A percentile compares a stretch with the other conserved stretches of the same genome.
Conservation (phyloP, 148 eudicot genomes). For the Camellia granthamiana region DNA sequence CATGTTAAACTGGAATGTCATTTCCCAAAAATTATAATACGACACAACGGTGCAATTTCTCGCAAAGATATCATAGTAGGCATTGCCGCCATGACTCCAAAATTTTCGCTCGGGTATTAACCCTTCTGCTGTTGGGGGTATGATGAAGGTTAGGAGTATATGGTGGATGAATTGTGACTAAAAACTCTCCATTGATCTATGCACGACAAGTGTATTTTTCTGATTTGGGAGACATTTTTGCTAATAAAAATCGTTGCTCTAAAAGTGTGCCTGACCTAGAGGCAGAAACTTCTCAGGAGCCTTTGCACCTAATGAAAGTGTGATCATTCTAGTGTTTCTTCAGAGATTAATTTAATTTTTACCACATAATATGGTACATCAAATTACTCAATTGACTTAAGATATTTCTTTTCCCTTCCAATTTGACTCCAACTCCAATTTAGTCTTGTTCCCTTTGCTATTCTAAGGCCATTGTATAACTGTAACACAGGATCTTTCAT, state of each 20-base stretch:
- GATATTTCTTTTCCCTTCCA: not conserved
- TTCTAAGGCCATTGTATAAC: not conserved
- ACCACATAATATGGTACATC: not conserved
- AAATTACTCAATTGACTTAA: not conserved
- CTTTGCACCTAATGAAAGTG: constrained; percentile 5
- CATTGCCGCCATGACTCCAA: no score
- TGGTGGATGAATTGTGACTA: not conserved
- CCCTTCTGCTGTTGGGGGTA: no score
- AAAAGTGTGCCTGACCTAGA: not conserved
- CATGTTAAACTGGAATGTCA: not conserved
- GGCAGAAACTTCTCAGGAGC: not conserved
- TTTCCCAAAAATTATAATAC: not conserved
- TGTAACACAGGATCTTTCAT: no score
- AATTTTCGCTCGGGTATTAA: no score
- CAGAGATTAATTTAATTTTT: not conserved
- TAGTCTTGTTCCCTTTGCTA: not conserved
- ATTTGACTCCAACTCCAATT: not conserved
- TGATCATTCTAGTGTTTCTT: not conserved
- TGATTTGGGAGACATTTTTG: not conserved
- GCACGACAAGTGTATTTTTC: not conserved
- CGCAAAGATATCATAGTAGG: no score
- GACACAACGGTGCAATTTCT: not conserved
- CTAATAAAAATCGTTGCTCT: not conserved
- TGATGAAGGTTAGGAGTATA: not conserved
- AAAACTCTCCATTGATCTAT: not conserved